Percentiles rank a stretch among this genome's conserved stretches.
Evolutionary conservation across 2,329 filamentous ascomycete genomes (phyloP).

Genomic region (Diaporthe citriasiana): DNA sequence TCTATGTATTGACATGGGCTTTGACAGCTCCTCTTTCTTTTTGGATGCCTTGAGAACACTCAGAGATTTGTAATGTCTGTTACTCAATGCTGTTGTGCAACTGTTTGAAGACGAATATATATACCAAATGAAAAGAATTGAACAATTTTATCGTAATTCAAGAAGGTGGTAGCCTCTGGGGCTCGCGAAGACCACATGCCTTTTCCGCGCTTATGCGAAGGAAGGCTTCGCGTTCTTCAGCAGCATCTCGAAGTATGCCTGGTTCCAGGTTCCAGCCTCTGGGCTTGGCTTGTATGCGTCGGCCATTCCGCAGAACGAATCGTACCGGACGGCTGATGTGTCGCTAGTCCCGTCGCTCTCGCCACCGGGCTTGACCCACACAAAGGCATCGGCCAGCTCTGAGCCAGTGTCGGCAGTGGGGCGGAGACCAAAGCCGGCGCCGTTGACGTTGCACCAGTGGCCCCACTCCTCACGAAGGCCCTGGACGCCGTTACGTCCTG

Average conservation of each 20-base stretch:
- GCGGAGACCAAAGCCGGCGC: constrained; percentile 71
- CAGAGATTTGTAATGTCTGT: neutral
- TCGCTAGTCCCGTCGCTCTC: constrained; percentile 62
- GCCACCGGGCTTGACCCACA: constrained; percentile 76
- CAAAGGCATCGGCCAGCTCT: constrained; percentile 71
- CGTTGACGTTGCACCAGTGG: constrained; percentile 66
- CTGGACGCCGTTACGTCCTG: constrained; percentile 56
- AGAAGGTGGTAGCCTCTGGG: constrained; percentile 25
- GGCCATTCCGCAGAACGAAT: constrained; percentile 55
- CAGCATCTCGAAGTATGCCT: constrained; percentile 61
- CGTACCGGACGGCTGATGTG: constrained; percentile 52
- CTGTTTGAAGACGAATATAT: constrained; percentile 3
- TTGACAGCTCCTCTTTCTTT: neutral
- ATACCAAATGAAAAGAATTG: constrained; percentile 2
- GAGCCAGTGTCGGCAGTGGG: constrained; percentile 70
- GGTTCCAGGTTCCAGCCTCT: constrained; percentile 59
- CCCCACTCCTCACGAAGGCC: constrained; percentile 61
- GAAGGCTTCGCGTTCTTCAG: constrained; percentile 57
- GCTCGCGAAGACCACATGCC: constrained; percentile 6
- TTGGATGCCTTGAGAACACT: neutral
- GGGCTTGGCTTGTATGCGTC: constrained; percentile 58
- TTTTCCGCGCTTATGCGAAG: constrained; percentile 42
- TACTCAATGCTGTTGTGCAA: neutral
- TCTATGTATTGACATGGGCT: neutral
- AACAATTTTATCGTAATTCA: neutral